Percentiles rank a stretch among this genome's conserved stretches.
Conservation (phyloP, 495 filamentous ascomycete species). For the Chaetomidium leptoderma region DNA sequence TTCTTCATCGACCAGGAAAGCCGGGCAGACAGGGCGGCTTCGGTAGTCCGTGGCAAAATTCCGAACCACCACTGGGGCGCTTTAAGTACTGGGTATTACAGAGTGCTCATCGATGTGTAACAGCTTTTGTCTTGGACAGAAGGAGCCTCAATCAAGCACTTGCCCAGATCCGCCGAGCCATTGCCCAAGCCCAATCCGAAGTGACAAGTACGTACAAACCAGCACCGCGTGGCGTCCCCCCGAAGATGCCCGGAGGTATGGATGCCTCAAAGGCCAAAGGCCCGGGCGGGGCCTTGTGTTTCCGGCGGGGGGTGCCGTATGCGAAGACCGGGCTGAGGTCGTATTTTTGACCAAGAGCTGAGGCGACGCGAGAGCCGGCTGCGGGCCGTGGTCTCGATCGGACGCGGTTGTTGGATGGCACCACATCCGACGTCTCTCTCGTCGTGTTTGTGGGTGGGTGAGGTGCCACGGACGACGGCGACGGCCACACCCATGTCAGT, state of each 20-base stretch:
- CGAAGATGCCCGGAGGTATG: conserved; percentile 3
- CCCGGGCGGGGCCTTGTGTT: background rate
- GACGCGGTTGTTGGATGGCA: conserved; percentile 1
- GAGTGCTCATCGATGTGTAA: conserved; percentile 13
- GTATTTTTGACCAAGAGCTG: conserved; percentile 4
- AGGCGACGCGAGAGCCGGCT: background rate
- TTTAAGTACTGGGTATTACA: conserved; percentile 9
- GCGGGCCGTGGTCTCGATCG: conserved; percentile 8
- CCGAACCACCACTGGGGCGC: background rate
- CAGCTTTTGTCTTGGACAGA: background rate
- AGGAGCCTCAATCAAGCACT: conserved; percentile 18
- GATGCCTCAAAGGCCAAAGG: background rate
- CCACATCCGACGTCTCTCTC: background rate
- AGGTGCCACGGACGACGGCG: conserved; percentile 2
- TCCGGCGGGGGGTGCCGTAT: conserved; percentile 1
- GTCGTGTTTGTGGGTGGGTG: background rate
- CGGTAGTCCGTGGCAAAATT: conserved; percentile 18
- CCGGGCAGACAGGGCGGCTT: conserved; percentile 7
- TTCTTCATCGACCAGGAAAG: conserved; percentile 28
- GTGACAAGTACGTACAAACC: background rate
- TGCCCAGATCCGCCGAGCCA: conserved; percentile 12
- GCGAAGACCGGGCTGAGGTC: conserved; percentile 5
- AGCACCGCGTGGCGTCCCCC: background rate
- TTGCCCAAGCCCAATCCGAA: conserved; percentile 13
- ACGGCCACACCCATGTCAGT: background rate